Percentiles rank a stretch among this genome's conserved stretches.
These are phyloP conservation scores for Phlyctochytrium planicorne DNA, from an alignment of 192 early-diverging fungal species.

Conservation along the genomic window DNA sequence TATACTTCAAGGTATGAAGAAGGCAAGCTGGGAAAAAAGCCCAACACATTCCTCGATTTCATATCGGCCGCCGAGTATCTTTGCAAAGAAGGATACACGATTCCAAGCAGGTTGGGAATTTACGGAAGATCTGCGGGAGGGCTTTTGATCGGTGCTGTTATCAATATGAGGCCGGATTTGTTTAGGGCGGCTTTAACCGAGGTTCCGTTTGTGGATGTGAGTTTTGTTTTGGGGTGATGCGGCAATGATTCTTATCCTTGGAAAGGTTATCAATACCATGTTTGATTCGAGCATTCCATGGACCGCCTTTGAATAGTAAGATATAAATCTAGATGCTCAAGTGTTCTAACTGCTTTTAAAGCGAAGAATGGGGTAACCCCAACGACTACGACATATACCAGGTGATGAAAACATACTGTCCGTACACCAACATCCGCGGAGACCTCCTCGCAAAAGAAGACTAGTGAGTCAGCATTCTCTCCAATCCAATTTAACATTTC, in stretches of 20 bases:
- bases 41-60: slow-evolving; percentile 54
- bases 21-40: slow-evolving; percentile 52
- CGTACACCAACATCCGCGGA: slow-evolving; percentile 47
- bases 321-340: too few species aligned
- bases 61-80: slow-evolving; percentile 42
- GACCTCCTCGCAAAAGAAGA: too few species aligned
- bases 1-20: slow-evolving; percentile 42
- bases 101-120: slow-evolving; percentile 37
- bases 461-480: too few species aligned
- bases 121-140: slow-evolving; percentile 50
- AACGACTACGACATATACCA: slow-evolving; percentile 51
- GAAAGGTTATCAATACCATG: slow-evolving; percentile 51
- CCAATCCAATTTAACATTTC: too few species aligned
- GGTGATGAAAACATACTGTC: slow-evolving; percentile 50
- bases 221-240: too few species aligned
- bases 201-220: slow-evolving; percentile 57
- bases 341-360: too few species aligned
- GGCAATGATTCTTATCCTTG: too few species aligned
- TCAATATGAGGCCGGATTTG: slow-evolving; percentile 45
- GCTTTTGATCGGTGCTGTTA: slow-evolving; percentile 44
- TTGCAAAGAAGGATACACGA: slow-evolving; percentile 31
- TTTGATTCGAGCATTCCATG: slow-evolving; percentile 46
- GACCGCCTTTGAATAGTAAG: slow-evolving; percentile 51
- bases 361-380: slow-evolving; percentile 56
- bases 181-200: slow-evolving; percentile 36